Conservation (phyloP, 805 yeast genomes). For the Kregervanrija delftensis region DNA sequence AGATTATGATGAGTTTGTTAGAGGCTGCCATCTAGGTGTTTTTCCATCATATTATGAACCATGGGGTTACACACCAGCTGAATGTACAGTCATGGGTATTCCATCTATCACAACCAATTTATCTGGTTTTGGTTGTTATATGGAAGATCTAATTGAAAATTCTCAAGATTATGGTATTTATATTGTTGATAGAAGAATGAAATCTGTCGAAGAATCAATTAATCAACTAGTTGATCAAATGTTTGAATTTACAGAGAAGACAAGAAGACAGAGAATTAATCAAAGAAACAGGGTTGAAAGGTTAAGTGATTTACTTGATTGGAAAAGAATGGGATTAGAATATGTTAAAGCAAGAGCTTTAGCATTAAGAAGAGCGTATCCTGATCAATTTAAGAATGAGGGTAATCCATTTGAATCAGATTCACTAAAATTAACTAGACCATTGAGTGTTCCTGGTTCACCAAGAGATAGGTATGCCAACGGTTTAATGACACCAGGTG, state of each 20-base stretch:
- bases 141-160: conserved; percentile 95
- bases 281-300: conserved; percentile 97
- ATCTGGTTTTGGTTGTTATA: conserved; percentile 96
- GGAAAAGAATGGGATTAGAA: conserved; percentile 98
- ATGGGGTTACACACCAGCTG: conserved; percentile 99
- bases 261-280: conserved; percentile 94
- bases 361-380: conserved; percentile 89
- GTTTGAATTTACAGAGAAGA: conserved; percentile 82
- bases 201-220: conserved; percentile 88
- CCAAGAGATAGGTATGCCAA: conserved; percentile 62
- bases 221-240: conserved; percentile 83
- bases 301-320: conserved; percentile 84
- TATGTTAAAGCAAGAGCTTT: conserved; percentile 91
- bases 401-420: conserved; percentile 31
- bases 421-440: conserved; percentile 73
- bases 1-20: conserved; percentile 94
- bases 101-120: conserved; percentile 95
- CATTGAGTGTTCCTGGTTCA: conserved; percentile 95
- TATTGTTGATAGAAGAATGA: conserved; percentile 89
- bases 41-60: conserved; percentile 99
- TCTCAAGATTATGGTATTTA: conserved; percentile 95
- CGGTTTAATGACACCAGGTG: conserved; percentile 91
- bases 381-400: conserved; percentile 60
- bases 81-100: conserved; percentile 98
- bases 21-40: conserved; percentile 97